Conservation (phyloP, 495 filamentous ascomycete species). For the Penicillium mononematosum region DNA sequence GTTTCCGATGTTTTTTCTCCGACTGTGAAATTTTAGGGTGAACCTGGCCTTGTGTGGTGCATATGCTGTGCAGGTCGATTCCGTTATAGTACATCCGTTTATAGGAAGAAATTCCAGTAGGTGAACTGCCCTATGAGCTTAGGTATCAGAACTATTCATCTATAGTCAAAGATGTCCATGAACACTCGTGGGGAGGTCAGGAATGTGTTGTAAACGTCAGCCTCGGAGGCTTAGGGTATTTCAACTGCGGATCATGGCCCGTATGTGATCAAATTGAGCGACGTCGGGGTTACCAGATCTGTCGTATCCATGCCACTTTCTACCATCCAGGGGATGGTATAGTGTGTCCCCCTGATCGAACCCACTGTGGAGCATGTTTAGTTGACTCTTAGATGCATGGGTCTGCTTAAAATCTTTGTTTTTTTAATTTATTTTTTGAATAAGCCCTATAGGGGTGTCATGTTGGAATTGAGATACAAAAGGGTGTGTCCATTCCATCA, state of each 20-base stretch:
- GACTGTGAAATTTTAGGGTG: not conserved
- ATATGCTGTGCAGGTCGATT: constrained; percentile 18
- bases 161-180: not conserved
- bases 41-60: constrained; percentile 5
- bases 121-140: constrained; percentile 18
- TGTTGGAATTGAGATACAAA: constrained; percentile 21
- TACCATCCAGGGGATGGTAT: constrained; percentile 21
- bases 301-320: constrained; percentile 21
- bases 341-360: constrained; percentile 19
- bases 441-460: constrained; percentile 16
- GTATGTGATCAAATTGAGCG: constrained; percentile 14
- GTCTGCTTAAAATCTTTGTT: constrained; percentile 14
- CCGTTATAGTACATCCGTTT: constrained; percentile 21
- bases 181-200: not conserved
- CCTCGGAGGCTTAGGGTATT: not conserved
- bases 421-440: constrained; percentile 4
- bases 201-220: constrained; percentile 1
- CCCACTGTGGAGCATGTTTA: constrained; percentile 32
- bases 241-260: constrained; percentile 8
- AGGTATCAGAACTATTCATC: constrained; percentile 5
- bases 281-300: constrained; percentile 16
- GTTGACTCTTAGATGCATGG: constrained; percentile 21
- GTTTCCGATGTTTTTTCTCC: not conserved
- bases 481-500: constrained; percentile 15
- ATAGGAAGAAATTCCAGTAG: constrained; percentile 9